Conservation (phyloP, 192 early-diverging fungal species). For the Cetraspora pellucida region DNA sequence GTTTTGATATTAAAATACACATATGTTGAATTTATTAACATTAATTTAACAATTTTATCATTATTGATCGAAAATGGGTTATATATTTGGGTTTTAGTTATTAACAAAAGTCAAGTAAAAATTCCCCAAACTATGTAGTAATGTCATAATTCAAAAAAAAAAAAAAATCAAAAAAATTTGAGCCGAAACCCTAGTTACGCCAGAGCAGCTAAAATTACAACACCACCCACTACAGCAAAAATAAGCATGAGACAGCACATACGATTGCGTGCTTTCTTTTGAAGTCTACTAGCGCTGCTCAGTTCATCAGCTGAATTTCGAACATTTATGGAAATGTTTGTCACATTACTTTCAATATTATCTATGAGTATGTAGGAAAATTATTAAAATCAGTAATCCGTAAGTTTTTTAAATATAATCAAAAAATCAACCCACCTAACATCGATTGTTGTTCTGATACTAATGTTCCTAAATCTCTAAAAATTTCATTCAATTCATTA, state of each 20-base stretch:
- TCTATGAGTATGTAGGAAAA: too few relatives aligned
- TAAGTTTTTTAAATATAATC: neutral
- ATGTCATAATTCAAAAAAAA: too few relatives aligned
- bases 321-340: constrained; percentile 74
- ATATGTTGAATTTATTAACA: too few relatives aligned
- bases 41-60: too few relatives aligned
- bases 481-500: constrained; percentile 94
- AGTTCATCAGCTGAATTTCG: constrained; percentile 82
- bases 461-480: constrained; percentile 91
- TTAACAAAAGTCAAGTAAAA: too few relatives aligned
- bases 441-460: constrained; percentile 97
- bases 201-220: constrained; percentile 42
- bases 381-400: too few relatives aligned
- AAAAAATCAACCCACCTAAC: constrained; percentile 61
- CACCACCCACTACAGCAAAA: constrained; percentile 60
- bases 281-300: constrained; percentile 74
- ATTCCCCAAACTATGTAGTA: too few relatives aligned
- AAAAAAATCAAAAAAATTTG: too few relatives aligned
- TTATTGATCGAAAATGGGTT: too few relatives aligned
- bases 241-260: constrained; percentile 86
- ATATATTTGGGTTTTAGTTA: too few relatives aligned
- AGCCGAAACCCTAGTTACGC: too few relatives aligned
- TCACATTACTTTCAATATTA: constrained; percentile 95
- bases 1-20: too few relatives aligned
- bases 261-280: constrained; percentile 73